phyloP scores from a whole-genome alignment of 2,329 filamentous ascomycete genomes.

The Sporothrix phasma region DNA sequence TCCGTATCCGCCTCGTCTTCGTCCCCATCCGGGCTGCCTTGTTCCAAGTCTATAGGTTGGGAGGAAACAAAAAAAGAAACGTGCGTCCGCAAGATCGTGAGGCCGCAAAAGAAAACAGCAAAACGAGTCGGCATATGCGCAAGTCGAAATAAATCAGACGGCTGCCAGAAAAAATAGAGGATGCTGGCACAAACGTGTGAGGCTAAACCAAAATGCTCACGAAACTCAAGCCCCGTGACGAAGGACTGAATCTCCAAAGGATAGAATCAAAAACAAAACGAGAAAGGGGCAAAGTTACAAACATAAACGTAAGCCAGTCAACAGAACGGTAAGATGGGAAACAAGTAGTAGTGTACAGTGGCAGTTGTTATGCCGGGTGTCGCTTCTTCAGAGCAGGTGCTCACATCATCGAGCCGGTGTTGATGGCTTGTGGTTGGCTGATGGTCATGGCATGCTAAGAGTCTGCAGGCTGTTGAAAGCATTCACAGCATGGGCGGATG shows the following conservation, averaged over 20 bases:
- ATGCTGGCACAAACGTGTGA: conserved; percentile 9
- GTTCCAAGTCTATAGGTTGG: conserved; percentile 9
- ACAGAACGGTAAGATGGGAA: conserved; percentile 14
- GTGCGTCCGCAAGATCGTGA: neutral
- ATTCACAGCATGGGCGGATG: conserved; percentile 26
- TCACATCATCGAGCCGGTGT: conserved; percentile 35
- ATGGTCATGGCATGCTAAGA: conserved; percentile 55
- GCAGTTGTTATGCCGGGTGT: neutral
- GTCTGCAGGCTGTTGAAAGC: conserved; percentile 50
- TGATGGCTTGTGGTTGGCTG: conserved; percentile 38
- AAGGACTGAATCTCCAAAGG: conserved; percentile 10
- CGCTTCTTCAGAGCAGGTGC: neutral
- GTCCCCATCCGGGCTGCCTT: neutral
- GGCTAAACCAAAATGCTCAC: conserved; percentile 15
- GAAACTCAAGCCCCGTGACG: conserved; percentile 15
- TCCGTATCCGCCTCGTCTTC: neutral
- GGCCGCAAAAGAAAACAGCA: conserved; percentile 7
- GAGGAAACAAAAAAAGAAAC: conserved; percentile 1
- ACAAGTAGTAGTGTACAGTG: conserved; percentile 13
- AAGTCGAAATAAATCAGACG: neutral
- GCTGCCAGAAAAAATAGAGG: neutral
- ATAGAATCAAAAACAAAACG: conserved; percentile 13
- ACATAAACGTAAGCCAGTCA: conserved; percentile 9
- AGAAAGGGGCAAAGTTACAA: conserved; percentile 16
- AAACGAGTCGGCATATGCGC: conserved; percentile 10